A percentile compares a stretch with the other conserved stretches of the same genome.
These are phyloP conservation scores for Ophidiomyces ophidiicola DNA, from an alignment of 2,329 filamentous ascomycete species.

Conservation along the genomic window DNA sequence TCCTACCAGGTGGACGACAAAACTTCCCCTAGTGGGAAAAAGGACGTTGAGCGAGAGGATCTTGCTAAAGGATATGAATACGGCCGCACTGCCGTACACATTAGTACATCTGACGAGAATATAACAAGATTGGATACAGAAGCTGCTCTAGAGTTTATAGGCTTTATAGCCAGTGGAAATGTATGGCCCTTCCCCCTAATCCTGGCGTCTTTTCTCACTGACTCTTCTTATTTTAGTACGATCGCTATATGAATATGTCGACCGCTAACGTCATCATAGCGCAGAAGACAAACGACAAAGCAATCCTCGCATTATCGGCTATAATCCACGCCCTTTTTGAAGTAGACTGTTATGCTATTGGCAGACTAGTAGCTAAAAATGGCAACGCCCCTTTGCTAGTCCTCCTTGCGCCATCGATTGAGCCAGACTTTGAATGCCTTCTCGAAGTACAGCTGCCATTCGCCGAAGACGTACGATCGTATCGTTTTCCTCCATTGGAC, in stretches of 20 bases:
- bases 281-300: conserved; percentile 65
- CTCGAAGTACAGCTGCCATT: conserved; percentile 87
- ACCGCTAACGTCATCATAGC: conserved; percentile 66
- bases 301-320: conserved; percentile 73
- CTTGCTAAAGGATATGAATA: conserved; percentile 93
- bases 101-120: conserved; percentile 73
- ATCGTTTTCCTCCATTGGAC: conserved; percentile 82
- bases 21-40: conserved; percentile 61
- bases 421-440: conserved; percentile 68
- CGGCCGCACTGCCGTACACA: conserved; percentile 79
- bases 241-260: conserved; percentile 75
- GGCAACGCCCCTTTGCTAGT: conserved; percentile 65
- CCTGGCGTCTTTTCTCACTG: conserved; percentile 4
- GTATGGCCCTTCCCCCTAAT: conserved; percentile 32
- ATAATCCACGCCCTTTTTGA: conserved; percentile 80
- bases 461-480: conserved; percentile 79
- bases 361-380: conserved; percentile 73
- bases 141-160: conserved; percentile 67
- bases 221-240: conserved; percentile 44
- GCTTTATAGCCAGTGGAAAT: conserved; percentile 64
- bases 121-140: conserved; percentile 75
- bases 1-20: conserved; percentile 72
- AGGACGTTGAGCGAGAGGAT: conserved; percentile 67
- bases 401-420: conserved; percentile 67
- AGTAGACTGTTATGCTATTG: conserved; percentile 72